phyloP scores from a whole-genome alignment of 768 basidiomycete species.

The Rhodosporidiobolus odoratus region DNA sequence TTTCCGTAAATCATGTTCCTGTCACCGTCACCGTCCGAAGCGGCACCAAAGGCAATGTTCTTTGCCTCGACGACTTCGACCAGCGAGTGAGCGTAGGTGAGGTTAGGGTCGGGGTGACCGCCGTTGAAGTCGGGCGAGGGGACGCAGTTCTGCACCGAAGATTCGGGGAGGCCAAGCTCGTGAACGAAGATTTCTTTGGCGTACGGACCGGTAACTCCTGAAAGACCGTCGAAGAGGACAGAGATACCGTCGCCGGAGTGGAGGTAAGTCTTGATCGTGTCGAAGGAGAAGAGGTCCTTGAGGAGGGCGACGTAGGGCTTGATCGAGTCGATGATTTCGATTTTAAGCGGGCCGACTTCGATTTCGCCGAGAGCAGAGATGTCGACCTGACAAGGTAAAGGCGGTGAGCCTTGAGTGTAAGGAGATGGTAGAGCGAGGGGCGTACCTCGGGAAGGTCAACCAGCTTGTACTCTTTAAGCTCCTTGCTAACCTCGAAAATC shows the following conservation, averaged over 20 bases:
- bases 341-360: conserved; percentile 72
- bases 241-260: conserved; percentile 62
- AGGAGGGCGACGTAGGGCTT: conserved; percentile 78
- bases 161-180: conserved; percentile 69
- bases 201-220: conserved; percentile 97
- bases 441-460: conserved; percentile 70
- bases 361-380: conserved; percentile 73
- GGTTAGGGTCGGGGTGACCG: conserved; percentile 95
- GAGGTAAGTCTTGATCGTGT: conserved; percentile 84
- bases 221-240: conserved; percentile 90
- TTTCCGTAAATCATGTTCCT: conserved; percentile 99
- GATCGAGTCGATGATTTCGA: conserved; percentile 91
- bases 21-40: conserved; percentile 95
- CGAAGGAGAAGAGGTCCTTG: conserved; percentile 87
- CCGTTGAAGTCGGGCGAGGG: conserved; percentile 95
- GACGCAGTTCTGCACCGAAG: conserved; percentile 80
- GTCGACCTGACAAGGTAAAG: conserved; percentile 58
- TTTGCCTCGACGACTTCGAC: conserved; percentile 85
- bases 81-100: conserved; percentile 91
- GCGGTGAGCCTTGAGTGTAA: background rate
- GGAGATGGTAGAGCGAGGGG: conserved; percentile 9
- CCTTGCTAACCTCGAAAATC: conserved; percentile 87
- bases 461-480: conserved; percentile 75
- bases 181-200: conserved; percentile 80
- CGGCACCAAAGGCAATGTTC: conserved; percentile 86